phyloP scores from a whole-genome alignment of 352 stramenopile genomes.

The Globisporangium acanthophoron region DNA sequence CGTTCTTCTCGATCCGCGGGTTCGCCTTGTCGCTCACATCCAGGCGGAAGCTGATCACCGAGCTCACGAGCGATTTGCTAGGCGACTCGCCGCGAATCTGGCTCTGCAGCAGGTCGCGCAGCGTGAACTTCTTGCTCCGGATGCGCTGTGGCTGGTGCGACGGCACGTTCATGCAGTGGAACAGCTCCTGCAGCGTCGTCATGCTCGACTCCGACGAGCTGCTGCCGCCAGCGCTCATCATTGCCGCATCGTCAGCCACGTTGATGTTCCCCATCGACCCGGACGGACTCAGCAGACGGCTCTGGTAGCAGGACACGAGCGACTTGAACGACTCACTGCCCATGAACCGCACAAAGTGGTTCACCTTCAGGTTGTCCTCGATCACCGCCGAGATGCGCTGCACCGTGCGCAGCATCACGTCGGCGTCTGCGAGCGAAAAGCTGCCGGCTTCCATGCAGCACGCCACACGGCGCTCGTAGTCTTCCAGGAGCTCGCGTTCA shows the following conservation, averaged over 20 bases:
- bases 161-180: conserved; percentile 84
- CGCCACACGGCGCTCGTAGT: conserved; percentile 55
- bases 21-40: conserved; percentile 53
- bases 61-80: conserved; percentile 64
- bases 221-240: conserved; percentile 12
- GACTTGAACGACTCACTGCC: conserved; percentile 74
- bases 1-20: conserved; percentile 56
- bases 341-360: conserved; percentile 88
- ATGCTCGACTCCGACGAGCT: conserved; percentile 71
- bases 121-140: conserved; percentile 62
- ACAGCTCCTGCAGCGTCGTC: conserved; percentile 82
- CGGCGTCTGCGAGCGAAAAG: conserved; percentile 62
- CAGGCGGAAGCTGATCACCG: conserved; percentile 59
- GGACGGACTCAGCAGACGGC: conserved; percentile 62
- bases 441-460: conserved; percentile 55
- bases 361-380: conserved; percentile 76
- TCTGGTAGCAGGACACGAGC: conserved; percentile 71
- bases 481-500: conserved; percentile 46
- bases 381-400: conserved; percentile 51
- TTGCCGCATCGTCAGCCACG: conserved; percentile 19
- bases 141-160: conserved; percentile 76
- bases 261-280: conserved; percentile 20
- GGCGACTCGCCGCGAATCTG: conserved; percentile 56
- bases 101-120: conserved; percentile 58
- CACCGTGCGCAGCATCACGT: conserved; percentile 49